Evolutionary conservation across 169 alveolate species (phyloP).

Genomic region (Cryptosporidium andersoni): DNA sequence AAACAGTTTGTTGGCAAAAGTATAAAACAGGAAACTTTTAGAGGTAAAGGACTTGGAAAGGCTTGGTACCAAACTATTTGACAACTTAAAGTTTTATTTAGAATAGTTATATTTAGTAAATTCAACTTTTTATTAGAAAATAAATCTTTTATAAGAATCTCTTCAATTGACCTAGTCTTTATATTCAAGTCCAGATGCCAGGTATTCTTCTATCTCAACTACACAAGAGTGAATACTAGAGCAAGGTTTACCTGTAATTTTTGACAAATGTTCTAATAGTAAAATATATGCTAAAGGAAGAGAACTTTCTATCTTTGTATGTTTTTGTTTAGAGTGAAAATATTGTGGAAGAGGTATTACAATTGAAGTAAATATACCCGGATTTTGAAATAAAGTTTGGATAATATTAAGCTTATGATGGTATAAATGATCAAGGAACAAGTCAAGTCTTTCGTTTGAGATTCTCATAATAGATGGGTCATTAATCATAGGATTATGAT

Average conservation of each 20-base stretch:
- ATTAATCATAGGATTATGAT: too few relatives aligned
- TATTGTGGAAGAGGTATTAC: conserved; percentile 48
- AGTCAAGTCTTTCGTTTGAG: neutral
- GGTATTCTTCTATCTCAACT: conserved; percentile 36
- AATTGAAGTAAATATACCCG: conserved; percentile 44
- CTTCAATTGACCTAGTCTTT: too few relatives aligned
- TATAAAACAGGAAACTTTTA: conserved; percentile 3
- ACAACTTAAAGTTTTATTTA: neutral
- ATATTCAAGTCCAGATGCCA: neutral
- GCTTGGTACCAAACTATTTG: conserved; percentile 37
- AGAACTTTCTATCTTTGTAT: conserved; percentile 29
- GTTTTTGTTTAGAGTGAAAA: conserved; percentile 59
- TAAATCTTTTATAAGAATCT: neutral
- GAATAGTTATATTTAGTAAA: neutral
- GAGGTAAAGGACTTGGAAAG: conserved; percentile 62
- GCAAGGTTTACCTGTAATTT: conserved; percentile 32
- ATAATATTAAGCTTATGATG: conserved; percentile 1
- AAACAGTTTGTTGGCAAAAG: conserved; percentile 60
- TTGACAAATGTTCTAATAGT: conserved; percentile 14
- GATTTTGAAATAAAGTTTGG: conserved; percentile 45
- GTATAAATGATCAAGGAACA: conserved; percentile 1
- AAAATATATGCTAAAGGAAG: conserved; percentile 24
- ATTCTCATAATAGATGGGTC: neutral
- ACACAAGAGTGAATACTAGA: conserved; percentile 44
- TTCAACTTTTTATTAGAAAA: neutral